Percentiles rank a stretch among this genome's conserved stretches.
Conservation (phyloP, 2,329 filamentous ascomycete species). For the Aspergillus udagawae region DNA sequence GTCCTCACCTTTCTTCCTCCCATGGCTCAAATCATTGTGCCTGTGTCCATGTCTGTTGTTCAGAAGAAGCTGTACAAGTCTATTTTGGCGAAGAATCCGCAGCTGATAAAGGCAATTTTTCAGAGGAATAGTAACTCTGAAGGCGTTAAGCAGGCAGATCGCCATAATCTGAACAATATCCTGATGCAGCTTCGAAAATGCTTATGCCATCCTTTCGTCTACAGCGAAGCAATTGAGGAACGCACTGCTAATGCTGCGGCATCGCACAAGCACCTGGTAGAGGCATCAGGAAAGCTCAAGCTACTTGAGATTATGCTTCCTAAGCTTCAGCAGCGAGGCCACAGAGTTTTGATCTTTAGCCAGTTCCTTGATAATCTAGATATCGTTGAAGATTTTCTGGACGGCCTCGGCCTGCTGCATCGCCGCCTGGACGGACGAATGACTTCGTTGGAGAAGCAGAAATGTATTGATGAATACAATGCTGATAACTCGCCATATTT, state of each 20-base stretch:
- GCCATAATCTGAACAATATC: conserved; percentile 85
- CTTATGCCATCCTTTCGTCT: conserved; percentile 93
- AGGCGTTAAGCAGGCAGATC: conserved; percentile 61
- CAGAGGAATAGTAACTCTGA: conserved; percentile 53
- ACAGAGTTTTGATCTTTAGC: conserved; percentile 91
- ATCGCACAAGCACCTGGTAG: conserved; percentile 76
- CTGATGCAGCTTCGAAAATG: conserved; percentile 93
- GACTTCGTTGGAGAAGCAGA: conserved; percentile 81
- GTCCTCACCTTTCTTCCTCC: conserved; percentile 89
- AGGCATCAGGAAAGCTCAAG: conserved; percentile 85
- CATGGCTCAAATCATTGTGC: conserved; percentile 91
- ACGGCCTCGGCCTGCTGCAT: conserved; percentile 67
- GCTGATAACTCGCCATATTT: conserved; percentile 77
- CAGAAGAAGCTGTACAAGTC: conserved; percentile 94
- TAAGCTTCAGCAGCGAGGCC: conserved; percentile 77
- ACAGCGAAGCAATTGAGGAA: conserved; percentile 87
- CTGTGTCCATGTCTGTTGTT: conserved; percentile 88
- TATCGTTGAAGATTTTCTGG: conserved; percentile 87
- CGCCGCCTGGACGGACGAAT: conserved; percentile 83
- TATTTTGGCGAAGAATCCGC: conserved; percentile 84
- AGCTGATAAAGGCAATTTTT: conserved; percentile 84
- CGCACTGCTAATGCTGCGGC: conserved; percentile 57
- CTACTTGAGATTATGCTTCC: conserved; percentile 82
- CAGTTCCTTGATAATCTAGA: conserved; percentile 86
- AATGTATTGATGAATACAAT: conserved; percentile 91